Evolutionary conservation across 345 rosid species (phyloP).

Genomic region (Brassica rapa): DNA sequence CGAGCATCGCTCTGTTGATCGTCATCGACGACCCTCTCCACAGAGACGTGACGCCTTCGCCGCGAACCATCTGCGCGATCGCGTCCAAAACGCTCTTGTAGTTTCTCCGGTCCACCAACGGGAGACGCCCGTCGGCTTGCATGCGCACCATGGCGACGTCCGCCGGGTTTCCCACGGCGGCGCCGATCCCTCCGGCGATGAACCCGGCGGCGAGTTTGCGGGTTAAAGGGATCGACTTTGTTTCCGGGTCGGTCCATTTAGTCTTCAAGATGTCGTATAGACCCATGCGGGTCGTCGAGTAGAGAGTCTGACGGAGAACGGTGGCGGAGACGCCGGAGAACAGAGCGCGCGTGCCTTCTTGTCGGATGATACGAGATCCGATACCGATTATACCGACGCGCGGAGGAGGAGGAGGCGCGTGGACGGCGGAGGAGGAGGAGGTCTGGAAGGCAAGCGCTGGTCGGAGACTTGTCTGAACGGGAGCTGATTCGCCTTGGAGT

Average conservation of each 20-base stretch:
- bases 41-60: conserved; percentile 74
- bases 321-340: conserved; percentile 89
- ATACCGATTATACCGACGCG: conserved; percentile 57
- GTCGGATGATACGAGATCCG: conserved; percentile 56
- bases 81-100: conserved; percentile 82
- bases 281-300: conserved; percentile 90
- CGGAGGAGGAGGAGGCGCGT: conserved; percentile 29
- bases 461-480: conserved; percentile 52
- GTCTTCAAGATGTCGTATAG: conserved; percentile 69
- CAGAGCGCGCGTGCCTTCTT: conserved; percentile 68
- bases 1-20: conserved; percentile 85
- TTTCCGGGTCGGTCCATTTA: conserved; percentile 72
- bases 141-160: conserved; percentile 94
- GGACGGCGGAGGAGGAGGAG: conserved; percentile 28
- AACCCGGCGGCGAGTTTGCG: conserved; percentile 64
- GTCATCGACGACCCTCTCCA: conserved; percentile 89
- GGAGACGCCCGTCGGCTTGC: conserved; percentile 92
- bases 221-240: conserved; percentile 54
- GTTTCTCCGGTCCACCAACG: conserved; percentile 60
- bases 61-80: conserved; percentile 58
- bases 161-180: conserved; percentile 84
- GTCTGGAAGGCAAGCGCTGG: conserved; percentile 68
- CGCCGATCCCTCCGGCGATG: conserved; percentile 81
- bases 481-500: conserved; percentile 69
- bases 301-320: conserved; percentile 78